Percentiles rank a stretch among this genome's conserved stretches.
Conservation (phyloP, 331 rosid species). For the Quercus tomentella region DNA sequence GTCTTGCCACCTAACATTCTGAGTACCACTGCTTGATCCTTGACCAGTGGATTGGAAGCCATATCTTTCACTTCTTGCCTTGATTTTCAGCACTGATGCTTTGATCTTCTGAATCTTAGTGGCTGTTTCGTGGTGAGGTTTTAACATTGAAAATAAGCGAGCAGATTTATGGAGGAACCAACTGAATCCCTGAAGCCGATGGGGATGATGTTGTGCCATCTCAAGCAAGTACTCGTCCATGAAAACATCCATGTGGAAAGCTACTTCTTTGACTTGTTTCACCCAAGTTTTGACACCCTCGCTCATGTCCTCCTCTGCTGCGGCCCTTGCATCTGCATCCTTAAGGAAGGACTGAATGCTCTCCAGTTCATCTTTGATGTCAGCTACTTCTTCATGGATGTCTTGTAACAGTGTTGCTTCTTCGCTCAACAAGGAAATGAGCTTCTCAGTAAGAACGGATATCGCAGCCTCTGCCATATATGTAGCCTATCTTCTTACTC, state of each 20-base stretch:
- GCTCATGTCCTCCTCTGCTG: not conserved
- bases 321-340: slow-evolving; percentile 1
- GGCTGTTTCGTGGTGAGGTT: not conserved
- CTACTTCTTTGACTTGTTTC: slow-evolving; percentile 1
- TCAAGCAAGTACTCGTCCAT: not conserved
- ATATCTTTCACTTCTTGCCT: not conserved
- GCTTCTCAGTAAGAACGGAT: not conserved
- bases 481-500: no score
- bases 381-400: not conserved
- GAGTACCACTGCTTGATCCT: not conserved
- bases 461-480: slow-evolving; percentile 8
- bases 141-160: not conserved
- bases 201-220: not conserved
- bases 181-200: not conserved
- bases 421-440: not conserved
- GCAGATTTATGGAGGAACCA: not conserved
- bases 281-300: not conserved
- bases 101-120: not conserved
- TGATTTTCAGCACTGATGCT: not conserved
- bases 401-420: not conserved
- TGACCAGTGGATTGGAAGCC: not conserved
- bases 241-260: not conserved
- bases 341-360: not conserved
- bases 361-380: not conserved
- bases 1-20: not conserved